Evolutionary conservation across 2,329 filamentous ascomycete genomes (phyloP).

Genomic region (Sclerotinia sclerotiorum): DNA sequence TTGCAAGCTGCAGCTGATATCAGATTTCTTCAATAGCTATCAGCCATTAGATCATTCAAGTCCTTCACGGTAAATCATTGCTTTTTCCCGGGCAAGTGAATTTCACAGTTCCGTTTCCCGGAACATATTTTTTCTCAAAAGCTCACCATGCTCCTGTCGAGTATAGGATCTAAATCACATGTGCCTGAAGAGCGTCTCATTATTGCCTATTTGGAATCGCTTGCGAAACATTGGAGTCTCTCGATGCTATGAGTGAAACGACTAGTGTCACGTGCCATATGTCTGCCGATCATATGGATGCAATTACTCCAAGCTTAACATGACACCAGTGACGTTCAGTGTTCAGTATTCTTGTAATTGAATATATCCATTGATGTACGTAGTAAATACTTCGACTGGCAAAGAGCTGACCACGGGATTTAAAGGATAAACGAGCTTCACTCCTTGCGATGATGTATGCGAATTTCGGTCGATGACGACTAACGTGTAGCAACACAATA

Average conservation of each 20-base stretch:
- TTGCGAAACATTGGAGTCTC: too few relatives aligned
- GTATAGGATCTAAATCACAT: background rate
- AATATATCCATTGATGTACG: rapidly evolving
- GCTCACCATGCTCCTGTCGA: background rate
- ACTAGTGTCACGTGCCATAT: background rate
- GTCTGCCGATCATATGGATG: background rate
- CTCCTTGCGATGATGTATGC: background rate
- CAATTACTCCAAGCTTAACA: background rate
- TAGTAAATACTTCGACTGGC: background rate
- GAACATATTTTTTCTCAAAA: background rate
- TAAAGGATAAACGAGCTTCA: rapidly evolving
- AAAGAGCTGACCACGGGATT: rapidly evolving
- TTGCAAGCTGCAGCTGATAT: background rate
- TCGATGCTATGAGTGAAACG: background rate
- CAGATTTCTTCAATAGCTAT: background rate
- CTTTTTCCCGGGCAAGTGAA: background rate
- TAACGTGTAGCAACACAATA: background rate
- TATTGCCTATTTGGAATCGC: background rate
- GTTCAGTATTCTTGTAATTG: background rate
- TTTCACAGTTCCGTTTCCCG: background rate
- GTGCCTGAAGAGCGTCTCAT: background rate
- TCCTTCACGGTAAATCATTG: background rate
- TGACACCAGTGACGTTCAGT: background rate
- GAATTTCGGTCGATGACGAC: background rate
- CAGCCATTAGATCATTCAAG: rapidly evolving